Evolutionary conservation across 208 protist genomes (phyloP).

Genomic region (Leishmania mexicana): DNA sequence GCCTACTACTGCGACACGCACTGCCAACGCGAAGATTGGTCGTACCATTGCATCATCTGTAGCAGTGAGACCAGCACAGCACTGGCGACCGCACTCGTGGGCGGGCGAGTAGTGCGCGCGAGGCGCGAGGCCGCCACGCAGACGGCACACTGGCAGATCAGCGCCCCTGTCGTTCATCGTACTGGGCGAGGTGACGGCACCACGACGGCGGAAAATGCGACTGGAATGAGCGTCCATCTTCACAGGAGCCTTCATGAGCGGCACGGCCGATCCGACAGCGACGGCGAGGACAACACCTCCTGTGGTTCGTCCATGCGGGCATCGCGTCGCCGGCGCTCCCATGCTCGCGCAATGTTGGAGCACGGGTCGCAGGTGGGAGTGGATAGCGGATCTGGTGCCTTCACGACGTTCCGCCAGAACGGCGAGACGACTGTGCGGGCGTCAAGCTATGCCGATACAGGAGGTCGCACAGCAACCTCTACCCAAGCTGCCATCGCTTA

Average conservation of each 20-base stretch:
- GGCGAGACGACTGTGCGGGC: not conserved
- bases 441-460: conserved; percentile 2
- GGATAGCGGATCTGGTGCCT: conserved; percentile 6
- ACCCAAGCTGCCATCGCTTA: not conserved
- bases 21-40: conserved; percentile 55
- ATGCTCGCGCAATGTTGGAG: conserved; percentile 1
- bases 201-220: conserved; percentile 1
- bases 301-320: too few relatives aligned
- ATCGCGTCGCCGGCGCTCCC: conserved; percentile 3
- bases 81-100: conserved; percentile 11
- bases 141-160: conserved; percentile 26
- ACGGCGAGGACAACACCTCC: conserved; percentile 1
- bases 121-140: conserved; percentile 27
- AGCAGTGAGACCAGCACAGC: conserved; percentile 1
- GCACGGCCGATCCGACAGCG: conserved; percentile 9
- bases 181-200: not conserved
- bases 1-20: conserved; percentile 40
- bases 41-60: conserved; percentile 31
- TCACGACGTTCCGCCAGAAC: not conserved
- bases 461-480: not conserved
- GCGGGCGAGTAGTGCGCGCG: conserved; percentile 7
- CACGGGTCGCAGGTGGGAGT: conserved; percentile 9
- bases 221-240: not conserved
- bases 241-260: conserved; percentile 4
- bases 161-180: conserved; percentile 2